Percentiles rank a stretch among this genome's conserved stretches.
phyloP scores from a whole-genome alignment of 257 asterid species.

The Nicotiana knightiana region DNA sequence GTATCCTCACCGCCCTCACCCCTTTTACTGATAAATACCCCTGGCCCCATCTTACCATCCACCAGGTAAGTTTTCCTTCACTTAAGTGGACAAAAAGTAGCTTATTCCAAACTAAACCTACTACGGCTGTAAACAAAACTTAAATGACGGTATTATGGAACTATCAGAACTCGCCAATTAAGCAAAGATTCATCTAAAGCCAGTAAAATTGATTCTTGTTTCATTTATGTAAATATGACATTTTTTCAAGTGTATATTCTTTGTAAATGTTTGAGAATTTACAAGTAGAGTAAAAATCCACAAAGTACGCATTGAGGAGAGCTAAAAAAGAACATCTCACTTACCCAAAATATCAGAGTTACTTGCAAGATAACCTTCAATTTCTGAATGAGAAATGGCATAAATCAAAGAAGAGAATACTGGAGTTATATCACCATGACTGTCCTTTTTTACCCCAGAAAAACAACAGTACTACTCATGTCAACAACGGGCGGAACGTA shows the following conservation, averaged over 20 bases:
- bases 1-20: not conserved
- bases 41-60: not conserved
- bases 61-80: not conserved
- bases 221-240: not conserved
- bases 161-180: not conserved
- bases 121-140: not conserved
- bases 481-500: not conserved
- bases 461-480: not conserved
- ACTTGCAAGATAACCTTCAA: not conserved
- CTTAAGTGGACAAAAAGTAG: not conserved
- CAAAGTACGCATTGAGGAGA: not conserved
- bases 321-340: not conserved
- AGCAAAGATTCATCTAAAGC: not conserved
- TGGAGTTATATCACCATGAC: not conserved
- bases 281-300: not conserved
- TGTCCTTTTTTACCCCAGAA: not conserved
- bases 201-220: not conserved
- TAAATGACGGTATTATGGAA: not conserved
- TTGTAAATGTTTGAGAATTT: not conserved
- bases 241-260: not conserved
- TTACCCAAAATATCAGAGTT: not conserved
- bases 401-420: conserved; percentile 4
- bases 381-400: not conserved
- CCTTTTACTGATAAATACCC: not conserved
- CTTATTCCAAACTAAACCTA: not conserved